Percentiles rank a stretch among this genome's conserved stretches.
Evolutionary conservation across 306 rosid species (phyloP).

Genomic region (Fragaria iinumae): DNA sequence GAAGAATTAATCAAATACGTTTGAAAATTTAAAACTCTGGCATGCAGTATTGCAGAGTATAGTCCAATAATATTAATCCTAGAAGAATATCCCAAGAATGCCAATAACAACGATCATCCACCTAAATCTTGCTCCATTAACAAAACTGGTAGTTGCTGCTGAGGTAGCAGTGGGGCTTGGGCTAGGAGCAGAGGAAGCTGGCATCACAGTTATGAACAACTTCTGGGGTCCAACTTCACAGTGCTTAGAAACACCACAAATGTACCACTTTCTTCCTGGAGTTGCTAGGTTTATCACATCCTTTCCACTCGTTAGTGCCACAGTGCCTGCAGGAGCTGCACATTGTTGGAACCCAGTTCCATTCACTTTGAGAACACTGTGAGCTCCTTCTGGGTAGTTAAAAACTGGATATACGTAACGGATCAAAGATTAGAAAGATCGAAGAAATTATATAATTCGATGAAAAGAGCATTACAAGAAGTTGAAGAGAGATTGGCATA

Average conservation of each 20-base stretch:
- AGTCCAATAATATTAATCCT: background rate
- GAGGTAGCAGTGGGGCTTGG: background rate
- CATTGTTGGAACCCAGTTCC: background rate
- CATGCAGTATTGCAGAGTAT: too few relatives aligned
- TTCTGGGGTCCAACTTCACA: constrained; percentile 19
- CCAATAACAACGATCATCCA: background rate
- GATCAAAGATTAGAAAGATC: background rate
- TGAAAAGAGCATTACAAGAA: background rate
- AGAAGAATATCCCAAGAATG: background rate
- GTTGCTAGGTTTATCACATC: background rate
- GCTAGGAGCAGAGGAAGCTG: background rate
- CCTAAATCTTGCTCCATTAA: background rate
- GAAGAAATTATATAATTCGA: background rate
- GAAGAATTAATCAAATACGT: background rate
- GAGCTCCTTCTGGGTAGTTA: constrained; percentile 22
- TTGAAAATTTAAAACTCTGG: too few relatives aligned
- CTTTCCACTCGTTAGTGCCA: background rate
- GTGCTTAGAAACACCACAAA: constrained; percentile 6
- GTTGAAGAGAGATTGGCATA: background rate
- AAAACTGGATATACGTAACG: constrained; percentile 18
- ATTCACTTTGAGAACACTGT: background rate
- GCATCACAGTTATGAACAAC: constrained; percentile 32
- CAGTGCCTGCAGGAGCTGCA: constrained; percentile 1
- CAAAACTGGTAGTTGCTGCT: background rate
- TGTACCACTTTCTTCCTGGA: constrained; percentile 17